Evolutionary conservation across 768 basidiomycete species (phyloP), one percentile per base, ranked within the genome.

Genomic region (Phlebiopsis gigantea): DNA sequence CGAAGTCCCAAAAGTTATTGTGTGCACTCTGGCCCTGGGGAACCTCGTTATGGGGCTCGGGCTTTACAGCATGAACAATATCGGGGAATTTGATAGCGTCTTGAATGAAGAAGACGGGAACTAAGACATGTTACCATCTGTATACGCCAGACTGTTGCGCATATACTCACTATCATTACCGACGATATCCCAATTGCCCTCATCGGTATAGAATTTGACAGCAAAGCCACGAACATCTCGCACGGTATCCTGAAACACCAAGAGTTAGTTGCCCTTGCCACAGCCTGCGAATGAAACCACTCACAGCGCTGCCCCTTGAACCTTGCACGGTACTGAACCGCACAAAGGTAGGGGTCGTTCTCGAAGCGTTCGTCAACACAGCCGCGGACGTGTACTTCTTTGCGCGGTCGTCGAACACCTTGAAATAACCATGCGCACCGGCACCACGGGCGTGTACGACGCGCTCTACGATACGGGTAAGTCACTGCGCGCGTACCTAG

Each of bases 221-320:
- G 93, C 92, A 65, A 95, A 95, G 0, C 93, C 93, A 58, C 92
- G 82, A 22, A 92, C 90, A 64, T 95, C 92, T 41, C 91, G 82
- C 42, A 89, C 87, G 24, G 85, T 87, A 60, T 87, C 83, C 79
- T 85, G 50, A 14, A 54, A 21, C 30, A 45, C 14, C 6, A 15
- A 10, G 2, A 5, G 48, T 25, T 14, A 34, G 34, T 10, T 12
- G n/a, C n/a, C n/a, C n/a, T n/a, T 39, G 2, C 12, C 8, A 39
- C 34, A 4, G 12, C 34, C 17, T 51, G 41, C 42, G 9, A 26
- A 49, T 30, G 25, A 53, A 25, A 44, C 25, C 12, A 71, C 81
- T 61, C 63, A 92, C 91, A 2, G 93, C 88, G 59, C 85, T 88
- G n/a, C 91, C 93, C 54, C 81, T 77, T 1, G 85, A 79, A 0